Percentiles rank a stretch among this genome's conserved stretches.
These are phyloP conservation scores for Candida silvatica DNA, from an alignment of 805 yeast species.

Conservation along the genomic window DNA sequence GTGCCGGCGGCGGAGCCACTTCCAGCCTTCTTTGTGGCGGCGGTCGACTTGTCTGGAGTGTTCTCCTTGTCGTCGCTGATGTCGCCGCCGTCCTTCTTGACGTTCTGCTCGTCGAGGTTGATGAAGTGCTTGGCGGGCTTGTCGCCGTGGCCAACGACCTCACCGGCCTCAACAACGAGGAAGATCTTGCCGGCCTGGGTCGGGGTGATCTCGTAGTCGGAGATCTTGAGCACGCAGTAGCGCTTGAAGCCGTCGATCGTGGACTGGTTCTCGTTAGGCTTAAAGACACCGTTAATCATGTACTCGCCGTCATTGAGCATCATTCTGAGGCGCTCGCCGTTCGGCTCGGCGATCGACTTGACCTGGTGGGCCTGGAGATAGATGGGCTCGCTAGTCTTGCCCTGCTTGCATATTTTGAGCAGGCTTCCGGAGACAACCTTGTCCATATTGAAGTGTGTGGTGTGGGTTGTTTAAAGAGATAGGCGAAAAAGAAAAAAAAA, in stretches of 20 bases:
- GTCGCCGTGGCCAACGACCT: slow-evolving; percentile 27
- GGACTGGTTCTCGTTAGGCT: slow-evolving; percentile 32
- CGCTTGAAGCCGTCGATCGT: slow-evolving; percentile 18
- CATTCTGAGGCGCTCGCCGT: slow-evolving; percentile 33
- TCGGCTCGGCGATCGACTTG: slow-evolving; percentile 26
- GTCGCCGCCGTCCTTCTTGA: slow-evolving; percentile 7
- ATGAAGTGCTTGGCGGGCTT: slow-evolving; percentile 15
- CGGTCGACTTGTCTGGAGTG: slow-evolving; percentile 1
- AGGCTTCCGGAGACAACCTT: slow-evolving; percentile 16
- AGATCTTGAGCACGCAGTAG: slow-evolving; percentile 16
- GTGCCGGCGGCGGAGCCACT: not conserved
- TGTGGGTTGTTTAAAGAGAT: too few relatives aligned
- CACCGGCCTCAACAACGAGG: slow-evolving; percentile 19
- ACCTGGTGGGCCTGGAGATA: slow-evolving; percentile 24
- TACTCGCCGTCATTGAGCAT: slow-evolving; percentile 46
- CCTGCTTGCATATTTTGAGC: slow-evolving; percentile 15
- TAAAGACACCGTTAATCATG: slow-evolving; percentile 42
- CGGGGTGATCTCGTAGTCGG: slow-evolving; percentile 16
- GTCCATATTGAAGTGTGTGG: too few relatives aligned
- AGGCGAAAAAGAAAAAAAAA: not conserved
- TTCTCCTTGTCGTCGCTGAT: not conserved
- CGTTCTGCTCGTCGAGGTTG: slow-evolving; percentile 43
- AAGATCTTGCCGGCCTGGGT: slow-evolving; percentile 20
- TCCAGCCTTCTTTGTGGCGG: slow-evolving; percentile 15
- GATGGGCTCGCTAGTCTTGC: slow-evolving; percentile 12